Conservation (phyloP, 176 grass and related monocot genomes). For the bread wheat (Triticum aestivum) region DNA sequence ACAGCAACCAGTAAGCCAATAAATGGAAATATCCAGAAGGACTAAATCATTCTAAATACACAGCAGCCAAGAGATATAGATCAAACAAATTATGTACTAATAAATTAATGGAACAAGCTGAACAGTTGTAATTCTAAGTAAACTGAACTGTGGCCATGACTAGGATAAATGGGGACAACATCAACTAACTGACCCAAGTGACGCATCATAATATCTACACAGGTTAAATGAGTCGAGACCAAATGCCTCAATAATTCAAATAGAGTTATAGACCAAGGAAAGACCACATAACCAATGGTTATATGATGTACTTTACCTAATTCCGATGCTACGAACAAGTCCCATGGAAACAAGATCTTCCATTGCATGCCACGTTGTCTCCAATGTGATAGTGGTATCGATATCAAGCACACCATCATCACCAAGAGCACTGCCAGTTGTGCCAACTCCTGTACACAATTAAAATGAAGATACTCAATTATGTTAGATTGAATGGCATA, state of each 20-base stretch:
- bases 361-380: constrained; percentile 99
- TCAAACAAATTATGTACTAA: no score
- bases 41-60: background rate
- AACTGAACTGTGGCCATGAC: background rate
- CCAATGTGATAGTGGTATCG: constrained; percentile 82
- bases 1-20: background rate
- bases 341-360: constrained; percentile 87
- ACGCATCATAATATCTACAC: background rate
- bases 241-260: constrained; percentile 13
- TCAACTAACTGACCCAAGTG: background rate
- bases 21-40: background rate
- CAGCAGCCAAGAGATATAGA: no score
- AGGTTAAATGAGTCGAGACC: background rate
- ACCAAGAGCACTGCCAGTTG: constrained; percentile 64
- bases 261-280: background rate
- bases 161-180: background rate
- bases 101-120: background rate
- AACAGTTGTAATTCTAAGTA: background rate
- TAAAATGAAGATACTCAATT: background rate
- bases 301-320: constrained; percentile 52
- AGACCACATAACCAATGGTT: background rate
- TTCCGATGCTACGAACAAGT: constrained; percentile 78
- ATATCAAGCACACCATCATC: constrained; percentile 94
- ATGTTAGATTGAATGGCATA: background rate
- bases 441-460: constrained; percentile 64